Conservation (phyloP, 257 asterid species). For the Solanum gracilifrons region DNA sequence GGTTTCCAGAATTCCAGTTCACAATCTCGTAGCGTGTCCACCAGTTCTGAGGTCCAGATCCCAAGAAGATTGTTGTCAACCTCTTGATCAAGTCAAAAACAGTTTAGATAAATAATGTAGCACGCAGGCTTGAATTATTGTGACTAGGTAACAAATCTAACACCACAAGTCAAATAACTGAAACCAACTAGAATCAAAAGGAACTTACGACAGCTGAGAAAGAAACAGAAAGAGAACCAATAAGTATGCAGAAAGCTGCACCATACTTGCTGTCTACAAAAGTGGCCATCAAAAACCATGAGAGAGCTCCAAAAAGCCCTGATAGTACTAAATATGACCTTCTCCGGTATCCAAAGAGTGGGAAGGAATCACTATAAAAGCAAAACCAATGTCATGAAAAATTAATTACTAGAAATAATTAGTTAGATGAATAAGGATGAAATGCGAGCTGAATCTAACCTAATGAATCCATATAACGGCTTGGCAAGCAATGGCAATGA, state of each 20-base stretch:
- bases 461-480: conserved; percentile 91
- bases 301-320: conserved; percentile 89
- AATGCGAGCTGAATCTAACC: conserved; percentile 29
- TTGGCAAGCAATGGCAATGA: conserved; percentile 91
- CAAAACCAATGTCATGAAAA: background rate
- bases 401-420: background rate
- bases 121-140: background rate
- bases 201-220: conserved; percentile 91
- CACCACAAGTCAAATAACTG: background rate
- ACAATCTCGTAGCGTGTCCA: background rate
- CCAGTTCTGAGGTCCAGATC: background rate
- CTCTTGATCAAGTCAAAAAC: background rate
- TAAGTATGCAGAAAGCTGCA: conserved; percentile 81
- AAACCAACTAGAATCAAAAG: background rate
- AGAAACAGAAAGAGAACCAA: conserved; percentile 94
- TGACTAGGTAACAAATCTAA: background rate
- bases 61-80: background rate
- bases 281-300: conserved; percentile 93
- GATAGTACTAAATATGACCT: conserved; percentile 90
- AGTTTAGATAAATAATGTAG: background rate
- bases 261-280: conserved; percentile 77
- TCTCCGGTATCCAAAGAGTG: conserved; percentile 91
- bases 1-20: background rate
- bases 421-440: conserved; percentile 6
- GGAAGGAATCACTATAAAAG: conserved; percentile 65